Conservation (phyloP, 768 basidiomycete genomes). For the Boletus bicolor region DNA sequence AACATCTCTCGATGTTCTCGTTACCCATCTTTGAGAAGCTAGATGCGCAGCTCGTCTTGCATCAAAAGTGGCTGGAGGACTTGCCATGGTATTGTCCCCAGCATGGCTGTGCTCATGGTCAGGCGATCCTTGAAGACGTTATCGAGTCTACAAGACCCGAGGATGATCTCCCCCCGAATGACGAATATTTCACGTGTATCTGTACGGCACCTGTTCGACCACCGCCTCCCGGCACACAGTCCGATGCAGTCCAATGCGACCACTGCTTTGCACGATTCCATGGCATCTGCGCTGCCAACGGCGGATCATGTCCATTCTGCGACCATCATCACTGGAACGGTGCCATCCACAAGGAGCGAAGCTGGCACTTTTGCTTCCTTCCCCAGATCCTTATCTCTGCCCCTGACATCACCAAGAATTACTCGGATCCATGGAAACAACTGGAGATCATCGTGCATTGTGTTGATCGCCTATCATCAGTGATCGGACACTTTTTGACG, state of each 20-base stretch:
- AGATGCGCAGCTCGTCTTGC: constrained; percentile 61
- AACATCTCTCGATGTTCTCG: constrained; percentile 69
- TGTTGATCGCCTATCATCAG: constrained; percentile 67
- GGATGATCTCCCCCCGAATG: constrained; percentile 73
- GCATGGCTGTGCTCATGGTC: constrained; percentile 62
- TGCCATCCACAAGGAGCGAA: constrained; percentile 75
- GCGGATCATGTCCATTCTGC: constrained; percentile 90
- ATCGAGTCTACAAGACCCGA: constrained; percentile 69
- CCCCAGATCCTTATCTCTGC: constrained; percentile 67
- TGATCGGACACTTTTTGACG: constrained; percentile 77
- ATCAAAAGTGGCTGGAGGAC: constrained; percentile 69
- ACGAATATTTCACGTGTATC: constrained; percentile 85
- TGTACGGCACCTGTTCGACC: constrained; percentile 75
- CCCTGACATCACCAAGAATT: constrained; percentile 75
- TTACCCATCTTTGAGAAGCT: constrained; percentile 72
- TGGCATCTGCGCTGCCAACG: constrained; percentile 78
- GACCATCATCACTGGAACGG: constrained; percentile 93
- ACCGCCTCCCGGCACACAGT: constrained; percentile 67
- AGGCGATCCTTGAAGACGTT: constrained; percentile 69
- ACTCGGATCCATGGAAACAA: constrained; percentile 78
- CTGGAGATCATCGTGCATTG: constrained; percentile 78
- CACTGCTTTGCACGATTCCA: constrained; percentile 87
- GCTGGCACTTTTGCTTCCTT: constrained; percentile 80
- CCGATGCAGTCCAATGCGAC: constrained; percentile 88
- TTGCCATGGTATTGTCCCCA: constrained; percentile 78